Conservation (phyloP, 257 asterid species). For the Phtheirospermum japonicum region DNA sequence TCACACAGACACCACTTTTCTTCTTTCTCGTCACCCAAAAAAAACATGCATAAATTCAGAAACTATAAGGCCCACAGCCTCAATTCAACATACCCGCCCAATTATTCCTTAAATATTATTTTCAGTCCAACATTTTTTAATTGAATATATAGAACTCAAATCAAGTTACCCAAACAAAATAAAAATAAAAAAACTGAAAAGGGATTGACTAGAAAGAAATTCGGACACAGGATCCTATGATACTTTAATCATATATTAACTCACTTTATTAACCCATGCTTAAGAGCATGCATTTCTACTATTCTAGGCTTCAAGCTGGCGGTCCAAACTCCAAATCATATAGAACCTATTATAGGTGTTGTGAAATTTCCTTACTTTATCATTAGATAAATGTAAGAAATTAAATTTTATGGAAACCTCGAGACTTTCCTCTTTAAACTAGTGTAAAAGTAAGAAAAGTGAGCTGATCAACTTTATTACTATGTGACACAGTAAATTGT, state of each 20-base stretch:
- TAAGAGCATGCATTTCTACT: background rate
- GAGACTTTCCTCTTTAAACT: too few species aligned
- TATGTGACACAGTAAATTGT: background rate
- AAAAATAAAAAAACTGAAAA: background rate
- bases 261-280: background rate
- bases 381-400: too few species aligned
- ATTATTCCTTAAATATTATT: constrained; percentile 23
- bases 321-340: too few species aligned
- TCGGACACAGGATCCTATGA: constrained; percentile 9
- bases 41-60: constrained; percentile 4
- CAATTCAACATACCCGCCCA: too few species aligned
- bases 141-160: background rate
- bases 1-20: background rate
- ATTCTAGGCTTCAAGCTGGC: too few species aligned
- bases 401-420: too few species aligned
- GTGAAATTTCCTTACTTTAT: too few species aligned
- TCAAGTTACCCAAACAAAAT: background rate
- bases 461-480: too few species aligned
- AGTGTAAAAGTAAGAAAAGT: too few species aligned
- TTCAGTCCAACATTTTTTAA: background rate
- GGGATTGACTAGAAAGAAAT: background rate
- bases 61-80: background rate
- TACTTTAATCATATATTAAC: background rate
- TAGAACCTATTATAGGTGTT: too few species aligned
- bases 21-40: constrained; percentile 10